Evolutionary conservation across 108 stramenopile species (phyloP).

Genomic region (Pseudonitzschia multistriata): DNA sequence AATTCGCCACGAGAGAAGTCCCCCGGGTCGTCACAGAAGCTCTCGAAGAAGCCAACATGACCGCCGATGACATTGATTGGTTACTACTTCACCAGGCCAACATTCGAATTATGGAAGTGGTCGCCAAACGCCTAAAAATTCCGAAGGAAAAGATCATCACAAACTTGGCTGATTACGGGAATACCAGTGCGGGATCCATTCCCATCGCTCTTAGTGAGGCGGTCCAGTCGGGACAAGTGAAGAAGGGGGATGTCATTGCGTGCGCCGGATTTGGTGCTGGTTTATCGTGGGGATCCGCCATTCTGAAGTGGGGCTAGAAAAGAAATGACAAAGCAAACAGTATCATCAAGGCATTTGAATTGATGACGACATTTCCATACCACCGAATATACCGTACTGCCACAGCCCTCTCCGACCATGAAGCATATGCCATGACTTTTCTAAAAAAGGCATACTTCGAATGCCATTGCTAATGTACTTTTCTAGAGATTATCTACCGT

Average conservation of each 20-base stretch:
- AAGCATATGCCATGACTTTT: not conserved
- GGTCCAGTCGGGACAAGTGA: slow-evolving; percentile 85
- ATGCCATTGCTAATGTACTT: not conserved
- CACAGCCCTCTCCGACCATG: not conserved
- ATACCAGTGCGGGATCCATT: slow-evolving; percentile 93
- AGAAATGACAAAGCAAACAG: not conserved
- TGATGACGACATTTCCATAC: not conserved
- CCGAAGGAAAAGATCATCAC: slow-evolving; percentile 92
- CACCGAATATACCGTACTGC: too few species aligned
- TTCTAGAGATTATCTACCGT: not conserved
- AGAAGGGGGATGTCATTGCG: slow-evolving; percentile 96
- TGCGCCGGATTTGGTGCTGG: slow-evolving; percentile 98
- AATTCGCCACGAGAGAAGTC: slow-evolving; percentile 94
- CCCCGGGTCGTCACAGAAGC: slow-evolving; percentile 90
- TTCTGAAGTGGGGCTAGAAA: slow-evolving; percentile 84
- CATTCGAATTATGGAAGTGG: slow-evolving; percentile 96
- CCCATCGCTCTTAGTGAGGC: slow-evolving; percentile 95
- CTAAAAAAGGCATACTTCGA: not conserved
- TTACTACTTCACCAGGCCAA: slow-evolving; percentile 96
- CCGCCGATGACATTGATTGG: slow-evolving; percentile 90
- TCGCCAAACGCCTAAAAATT: slow-evolving; percentile 88
- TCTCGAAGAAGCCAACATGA: slow-evolving; percentile 82
- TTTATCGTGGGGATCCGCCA: slow-evolving; percentile 94
- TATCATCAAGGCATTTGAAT: not conserved
- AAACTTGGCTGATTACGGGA: slow-evolving; percentile 89